Percentiles rank a stretch among this genome's conserved stretches.
Conservation (phyloP, 2,329 filamentous ascomycete species). For the Botrytis galanthina region DNA sequence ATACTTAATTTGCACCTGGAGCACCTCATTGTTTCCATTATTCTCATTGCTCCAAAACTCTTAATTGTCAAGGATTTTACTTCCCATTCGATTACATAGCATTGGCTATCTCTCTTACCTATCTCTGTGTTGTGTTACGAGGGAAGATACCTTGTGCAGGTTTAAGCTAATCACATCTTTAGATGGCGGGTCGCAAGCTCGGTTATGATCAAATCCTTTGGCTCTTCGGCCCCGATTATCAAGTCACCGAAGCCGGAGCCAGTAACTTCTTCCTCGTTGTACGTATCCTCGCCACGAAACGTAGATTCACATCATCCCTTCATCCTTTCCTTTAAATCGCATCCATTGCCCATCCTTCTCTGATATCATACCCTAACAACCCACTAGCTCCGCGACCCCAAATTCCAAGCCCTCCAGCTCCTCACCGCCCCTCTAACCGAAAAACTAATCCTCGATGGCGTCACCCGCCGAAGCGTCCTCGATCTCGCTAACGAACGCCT, state of each 20-base stretch:
- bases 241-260: conserved; percentile 77
- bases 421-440: conserved; percentile 76
- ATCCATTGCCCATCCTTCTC: neutral
- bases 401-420: neutral
- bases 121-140: neutral
- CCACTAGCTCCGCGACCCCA: neutral
- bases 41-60: neutral
- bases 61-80: neutral
- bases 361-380: neutral
- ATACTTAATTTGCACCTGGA: neutral
- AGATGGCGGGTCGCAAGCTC: conserved; percentile 61
- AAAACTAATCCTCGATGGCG: conserved; percentile 80
- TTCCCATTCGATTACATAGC: neutral
- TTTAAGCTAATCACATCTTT: neutral
- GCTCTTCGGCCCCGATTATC: conserved; percentile 70
- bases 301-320: neutral
- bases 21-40: neutral
- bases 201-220: conserved; percentile 90
- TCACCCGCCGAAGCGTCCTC: conserved; percentile 76
- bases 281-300: neutral
- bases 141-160: neutral
- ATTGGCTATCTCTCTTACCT: neutral
- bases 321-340: neutral
- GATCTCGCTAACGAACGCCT: conserved; percentile 68
- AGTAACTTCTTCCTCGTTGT: conserved; percentile 83